Base-by-base conservation (phyloP, 495 filamentous ascomycete species). In the Evernia prunastri region DNA sequence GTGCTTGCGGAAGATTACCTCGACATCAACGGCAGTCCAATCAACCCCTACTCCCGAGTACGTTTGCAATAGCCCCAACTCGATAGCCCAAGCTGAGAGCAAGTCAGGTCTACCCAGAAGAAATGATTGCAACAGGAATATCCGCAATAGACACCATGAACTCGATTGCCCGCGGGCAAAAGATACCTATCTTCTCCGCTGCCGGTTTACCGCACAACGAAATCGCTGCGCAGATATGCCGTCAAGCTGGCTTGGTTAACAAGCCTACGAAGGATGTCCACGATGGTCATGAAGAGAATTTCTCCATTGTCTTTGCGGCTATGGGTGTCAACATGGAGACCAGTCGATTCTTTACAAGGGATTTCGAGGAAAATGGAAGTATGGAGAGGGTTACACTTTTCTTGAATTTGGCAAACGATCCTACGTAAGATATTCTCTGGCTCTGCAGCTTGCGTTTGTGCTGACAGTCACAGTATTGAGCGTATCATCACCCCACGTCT, bases 261-360 rank as follows among this genome's bases (percentile, higher is more conserved):
- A 84, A 86, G 69, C 87, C 92, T 60, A 96, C 88, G 68, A 99
- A 99, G 82, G 92, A 89, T 68, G 87, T 95, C 45, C 94, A 99
- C 72, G 95, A 97, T 73, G 91, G 85, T 33, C 94, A 97, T 77
- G 91, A 97, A 69, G 95, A 99, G 73, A 97, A 99, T 80, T 99
- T 99, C 84, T 96, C 91, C 18, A 97, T 97, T 69, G 95, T 97
- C 25, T 97, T 99, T 74, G 95, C 91, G 68, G 95, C 95, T 67
- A 99, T 99, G 95, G 95, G 95, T 91, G 95, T 99, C 67, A 99
- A 99, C 80, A 87, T 97, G 86, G 95, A 99, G 76, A 99, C 95
- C 20, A 90, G 88, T 73, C 88, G 93, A 64, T 99, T 97, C 84
- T 99, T 99, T 82, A 97, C 92, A 13, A 85, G 90, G 64, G 95